A percentile compares a stretch with the other conserved stretches of the same genome.
Conservation (phyloP, 2,329 filamentous ascomycete genomes). For the Fusarium xylarioides region DNA sequence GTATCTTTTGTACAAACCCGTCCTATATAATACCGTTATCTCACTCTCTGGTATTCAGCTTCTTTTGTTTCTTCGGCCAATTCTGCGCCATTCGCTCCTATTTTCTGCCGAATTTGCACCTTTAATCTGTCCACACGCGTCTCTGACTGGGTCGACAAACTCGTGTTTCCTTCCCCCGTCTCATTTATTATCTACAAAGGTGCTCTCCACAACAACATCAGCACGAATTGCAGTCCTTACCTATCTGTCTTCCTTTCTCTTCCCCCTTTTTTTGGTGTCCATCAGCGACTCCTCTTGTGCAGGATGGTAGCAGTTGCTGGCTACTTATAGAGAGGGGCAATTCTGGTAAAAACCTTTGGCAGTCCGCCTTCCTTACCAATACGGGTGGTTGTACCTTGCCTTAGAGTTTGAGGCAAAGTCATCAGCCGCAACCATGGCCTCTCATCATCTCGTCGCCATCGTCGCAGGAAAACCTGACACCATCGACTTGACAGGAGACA, state of each 20-base stretch:
- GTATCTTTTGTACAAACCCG: conserved; percentile 2
- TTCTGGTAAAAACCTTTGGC: conserved; percentile 41
- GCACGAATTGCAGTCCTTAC: conserved; percentile 6
- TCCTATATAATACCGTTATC: neutral
- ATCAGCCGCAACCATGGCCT: conserved; percentile 26
- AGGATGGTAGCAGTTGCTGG: conserved; percentile 40
- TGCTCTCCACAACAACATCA: conserved; percentile 14
- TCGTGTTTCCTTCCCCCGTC: conserved; percentile 17
- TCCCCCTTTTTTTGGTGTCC: neutral
- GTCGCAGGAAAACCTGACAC: neutral
- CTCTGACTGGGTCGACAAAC: conserved; percentile 19
- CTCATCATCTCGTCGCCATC: conserved; percentile 7
- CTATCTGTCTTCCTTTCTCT: neutral
- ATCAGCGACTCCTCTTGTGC: neutral
- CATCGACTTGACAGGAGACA: conserved; percentile 36
- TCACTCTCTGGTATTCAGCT: neutral
- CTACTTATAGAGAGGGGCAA: conserved; percentile 37
- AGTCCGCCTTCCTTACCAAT: neutral
- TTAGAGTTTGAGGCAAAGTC: conserved; percentile 29
- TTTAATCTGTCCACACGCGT: conserved; percentile 33
- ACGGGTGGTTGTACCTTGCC: conserved; percentile 6
- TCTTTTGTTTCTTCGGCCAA: neutral
- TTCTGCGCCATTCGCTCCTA: conserved; percentile 1
- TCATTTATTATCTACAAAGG: conserved; percentile 17
- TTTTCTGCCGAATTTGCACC: conserved; percentile 6